These are phyloP conservation scores for Stipa capillata DNA, from an alignment of 176 grass and related monocot species.

Conservation along the genomic window DNA sequence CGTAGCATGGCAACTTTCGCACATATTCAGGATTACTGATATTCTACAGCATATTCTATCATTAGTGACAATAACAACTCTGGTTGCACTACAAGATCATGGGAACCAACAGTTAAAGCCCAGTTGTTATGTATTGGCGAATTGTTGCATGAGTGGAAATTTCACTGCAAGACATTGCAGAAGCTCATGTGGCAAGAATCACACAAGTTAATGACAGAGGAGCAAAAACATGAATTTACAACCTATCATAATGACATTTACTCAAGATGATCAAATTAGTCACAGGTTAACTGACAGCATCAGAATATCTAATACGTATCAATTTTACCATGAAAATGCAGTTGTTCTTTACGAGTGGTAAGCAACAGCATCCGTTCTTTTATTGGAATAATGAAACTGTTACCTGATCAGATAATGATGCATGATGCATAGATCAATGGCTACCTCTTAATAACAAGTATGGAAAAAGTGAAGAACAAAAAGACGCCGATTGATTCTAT, in stretches of 20 bases:
- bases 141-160: neutral
- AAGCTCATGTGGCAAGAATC: neutral
- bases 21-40: neutral
- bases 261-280: neutral
- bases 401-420: neutral
- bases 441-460: neutral
- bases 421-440: neutral
- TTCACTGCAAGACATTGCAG: neutral
- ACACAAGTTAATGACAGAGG: neutral
- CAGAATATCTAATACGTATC: neutral
- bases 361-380: neutral
- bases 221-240: neutral
- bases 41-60: neutral
- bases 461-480: neutral
- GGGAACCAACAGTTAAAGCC: neutral
- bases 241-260: neutral
- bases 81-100: neutral
- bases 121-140: neutral
- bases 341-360: neutral
- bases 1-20: neutral
- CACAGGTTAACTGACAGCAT: neutral
- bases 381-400: neutral
- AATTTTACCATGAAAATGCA: neutral
- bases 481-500: neutral
- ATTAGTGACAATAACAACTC: neutral